Base-by-base conservation (phyloP, 2,329 filamentous ascomycete species). In the Periconia sp. region DNA sequence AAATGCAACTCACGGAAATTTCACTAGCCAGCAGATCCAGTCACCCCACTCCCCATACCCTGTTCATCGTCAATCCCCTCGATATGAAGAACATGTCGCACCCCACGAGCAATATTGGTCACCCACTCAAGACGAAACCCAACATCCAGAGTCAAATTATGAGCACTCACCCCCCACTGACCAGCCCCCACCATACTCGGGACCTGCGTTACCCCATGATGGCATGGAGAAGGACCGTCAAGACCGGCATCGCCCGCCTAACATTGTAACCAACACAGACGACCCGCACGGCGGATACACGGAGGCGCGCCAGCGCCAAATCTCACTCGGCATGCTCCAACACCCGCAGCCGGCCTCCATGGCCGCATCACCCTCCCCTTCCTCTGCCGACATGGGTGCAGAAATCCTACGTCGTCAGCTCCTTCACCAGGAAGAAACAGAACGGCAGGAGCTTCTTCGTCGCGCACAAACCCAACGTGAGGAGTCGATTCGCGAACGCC, bases 291-390 rank as follows among this genome's bases (percentile, higher is more conserved):
- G 60, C n/a, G 59, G 55, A 19, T 56, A 59, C n/a, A 42, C 51
- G 27, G 61, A 67, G 27, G 40, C 56, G 15, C 65, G 70, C 31
- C 63, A 59, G 35, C 69, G 70, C 31, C 70, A 73, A 51, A 47
- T 63, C 13, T 72, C 69, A 1, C 58, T 72, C 9, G 65, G 62
- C 6, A 63, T 73, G n/a, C 59, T 74, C 18, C 69, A 72, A 48
- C 71, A 74, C 46, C 71, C 71, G 11, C 70, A 72, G 44, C 71
- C 71, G n/a, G 68, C 71, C 8, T 70, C 70, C 7, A 74, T 74
- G 71, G 70, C 71, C 17, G 71, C 71, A n/a, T 72, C 69, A 1
- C 71, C 71, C 10, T 64, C 69, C 35, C 69, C 68, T 45, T 66
- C 67, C n/a, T 61, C 61, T 13, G 65, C 65, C 14, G 69, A 74